These are phyloP conservation scores for Neurospora sp. DNA, from an alignment of 495 filamentous ascomycete genomes.

Conservation along the genomic window DNA sequence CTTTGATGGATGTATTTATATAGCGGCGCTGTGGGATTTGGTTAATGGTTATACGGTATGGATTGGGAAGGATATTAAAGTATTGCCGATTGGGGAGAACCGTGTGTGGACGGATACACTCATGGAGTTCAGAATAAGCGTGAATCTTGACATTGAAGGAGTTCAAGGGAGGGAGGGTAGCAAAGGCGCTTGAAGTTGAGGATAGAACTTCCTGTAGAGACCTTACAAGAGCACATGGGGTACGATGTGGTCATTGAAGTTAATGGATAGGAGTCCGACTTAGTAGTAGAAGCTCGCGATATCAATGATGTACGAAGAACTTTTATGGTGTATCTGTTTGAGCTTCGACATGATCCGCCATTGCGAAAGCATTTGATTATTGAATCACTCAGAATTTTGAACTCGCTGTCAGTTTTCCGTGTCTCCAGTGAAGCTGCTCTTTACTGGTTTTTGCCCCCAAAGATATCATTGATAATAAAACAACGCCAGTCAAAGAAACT, in stretches of 20 bases:
- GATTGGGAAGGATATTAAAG: neutral
- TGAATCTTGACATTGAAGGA: neutral
- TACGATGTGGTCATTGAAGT: neutral
- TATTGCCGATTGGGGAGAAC: neutral
- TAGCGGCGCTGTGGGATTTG: neutral
- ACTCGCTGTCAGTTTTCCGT: neutral
- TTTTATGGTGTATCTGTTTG: neutral
- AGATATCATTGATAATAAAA: neutral
- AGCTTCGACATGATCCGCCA: neutral
- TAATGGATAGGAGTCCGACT: neutral
- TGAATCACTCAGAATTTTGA: neutral
- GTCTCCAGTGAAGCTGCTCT: neutral
- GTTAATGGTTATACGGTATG: neutral
- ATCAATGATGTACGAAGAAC: neutral
- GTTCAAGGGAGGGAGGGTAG: neutral
- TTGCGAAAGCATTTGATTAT: neutral
- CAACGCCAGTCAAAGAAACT: neutral
- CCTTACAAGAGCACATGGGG: neutral
- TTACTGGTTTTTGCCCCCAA: neutral
- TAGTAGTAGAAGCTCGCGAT: neutral
- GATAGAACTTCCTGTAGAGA: neutral
- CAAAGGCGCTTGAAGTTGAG: neutral
- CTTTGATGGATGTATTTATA: neutral
- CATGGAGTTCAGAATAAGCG: neutral
- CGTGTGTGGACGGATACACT: neutral